phyloP scores from a whole-genome alignment of 2,329 filamentous ascomycete species.

The Purpureocillium takamizusanense region DNA sequence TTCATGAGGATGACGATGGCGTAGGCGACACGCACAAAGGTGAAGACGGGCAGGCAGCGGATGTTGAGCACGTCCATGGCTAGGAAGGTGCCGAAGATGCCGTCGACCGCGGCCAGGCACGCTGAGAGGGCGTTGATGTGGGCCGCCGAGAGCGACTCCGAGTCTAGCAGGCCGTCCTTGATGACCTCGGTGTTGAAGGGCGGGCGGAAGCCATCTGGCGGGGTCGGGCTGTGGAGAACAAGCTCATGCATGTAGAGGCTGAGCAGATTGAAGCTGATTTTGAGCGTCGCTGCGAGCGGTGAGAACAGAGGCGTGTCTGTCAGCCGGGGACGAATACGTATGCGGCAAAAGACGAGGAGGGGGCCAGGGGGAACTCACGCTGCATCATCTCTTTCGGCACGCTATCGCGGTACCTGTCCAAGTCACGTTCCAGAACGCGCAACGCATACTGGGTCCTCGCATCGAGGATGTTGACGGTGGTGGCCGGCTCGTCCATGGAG shows the following conservation, averaged over 20 bases:
- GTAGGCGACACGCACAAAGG: conserved; percentile 64
- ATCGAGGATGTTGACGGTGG: conserved; percentile 48
- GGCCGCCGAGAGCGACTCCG: conserved; percentile 32
- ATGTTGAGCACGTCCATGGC: conserved; percentile 49
- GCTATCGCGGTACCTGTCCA: conserved; percentile 50
- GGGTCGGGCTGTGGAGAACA: conserved; percentile 54
- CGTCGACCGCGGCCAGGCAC: conserved; percentile 59
- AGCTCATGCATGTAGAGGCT: conserved; percentile 71
- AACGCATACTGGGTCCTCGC: conserved; percentile 55
- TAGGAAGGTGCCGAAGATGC: conserved; percentile 56
- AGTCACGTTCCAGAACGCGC: conserved; percentile 53
- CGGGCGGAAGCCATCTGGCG: conserved; percentile 44
- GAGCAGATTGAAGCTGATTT: conserved; percentile 55
- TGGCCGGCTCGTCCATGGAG: conserved; percentile 53
- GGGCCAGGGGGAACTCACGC: conserved; percentile 36
- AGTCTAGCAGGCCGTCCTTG: conserved; percentile 30
- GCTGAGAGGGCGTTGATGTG: conserved; percentile 59
- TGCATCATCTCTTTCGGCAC: conserved; percentile 43
- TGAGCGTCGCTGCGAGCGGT: conserved; percentile 43
- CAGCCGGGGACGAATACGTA: no score
- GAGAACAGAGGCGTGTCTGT: not conserved
- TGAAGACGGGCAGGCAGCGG: conserved; percentile 59
- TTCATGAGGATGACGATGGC: conserved; percentile 65
- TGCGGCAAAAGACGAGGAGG: not conserved
- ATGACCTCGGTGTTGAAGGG: conserved; percentile 36